Base-by-base conservation (phyloP, 2,329 filamentous ascomycete genomes). In the Cytospora leucostoma region DNA sequence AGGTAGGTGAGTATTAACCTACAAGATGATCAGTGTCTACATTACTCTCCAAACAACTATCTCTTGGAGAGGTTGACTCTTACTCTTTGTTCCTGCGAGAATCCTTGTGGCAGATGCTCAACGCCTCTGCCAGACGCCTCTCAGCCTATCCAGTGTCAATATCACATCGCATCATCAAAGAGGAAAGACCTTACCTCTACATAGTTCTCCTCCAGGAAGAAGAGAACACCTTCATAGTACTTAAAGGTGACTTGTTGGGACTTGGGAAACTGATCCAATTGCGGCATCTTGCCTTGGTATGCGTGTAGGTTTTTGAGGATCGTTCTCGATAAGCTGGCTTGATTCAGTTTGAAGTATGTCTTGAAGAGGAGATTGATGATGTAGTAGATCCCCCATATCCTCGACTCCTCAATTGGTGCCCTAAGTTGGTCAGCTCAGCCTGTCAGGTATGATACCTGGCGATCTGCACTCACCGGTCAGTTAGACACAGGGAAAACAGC, bases 351-450 rank as follows among this genome's bases (percentile, higher is more conserved):
- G 81, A 99, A 99, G 76, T 98, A 97, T 1, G 93, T 98, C 78
- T 98, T 98, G 85, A 99, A 99, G 15, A 97, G 82, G 8, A 99
- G 84, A 73, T 97, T 98, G 72, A 93, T 92, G 68, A 94, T 89
- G 75, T 93, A 93, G 79, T 99, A 99, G 55, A 97, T 91, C 7
- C 92, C 96, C 95, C 95, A 99, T 84, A 98, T 99, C 61, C 95
- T 88, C 10, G 94, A 97, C 71, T 96, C 90, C 71, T 93, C 88
- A 52, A 97, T 80, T 15, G 90, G 88, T 65, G 91, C 90, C 76
- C 92, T 94, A 60, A 21, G 4, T 7, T 7, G 19, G 60, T 62
- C 35, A 58, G 54, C n/a, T 44, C n/a, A n/a, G 40, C 35, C 19
- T n/a, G 7, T 13, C 12, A 8, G 34, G 17, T 27, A 13, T 3